phyloP scores from a whole-genome alignment of 2,329 filamentous ascomycete species.

The Beauveria varroae region DNA sequence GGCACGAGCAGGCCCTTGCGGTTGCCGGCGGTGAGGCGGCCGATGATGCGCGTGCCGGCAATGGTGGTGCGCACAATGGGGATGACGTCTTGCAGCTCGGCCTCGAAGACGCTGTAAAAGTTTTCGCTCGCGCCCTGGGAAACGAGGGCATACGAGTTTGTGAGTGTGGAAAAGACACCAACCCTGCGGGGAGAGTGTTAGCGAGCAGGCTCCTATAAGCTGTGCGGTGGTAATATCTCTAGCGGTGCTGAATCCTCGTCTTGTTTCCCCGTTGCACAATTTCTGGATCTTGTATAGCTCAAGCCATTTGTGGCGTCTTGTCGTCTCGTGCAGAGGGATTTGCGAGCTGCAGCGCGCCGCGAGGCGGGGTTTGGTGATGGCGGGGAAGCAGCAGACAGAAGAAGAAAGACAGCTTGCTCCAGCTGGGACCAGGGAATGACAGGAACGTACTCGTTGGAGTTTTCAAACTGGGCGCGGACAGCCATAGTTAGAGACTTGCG shows the following conservation, averaged over 20 bases:
- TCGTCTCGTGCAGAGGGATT: neutral
- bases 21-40: conserved; percentile 91
- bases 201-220: neutral
- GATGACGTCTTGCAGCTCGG: conserved; percentile 93
- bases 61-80: conserved; percentile 96
- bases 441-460: conserved; percentile 73
- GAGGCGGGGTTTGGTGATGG: conserved; percentile 12
- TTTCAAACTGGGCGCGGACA: conserved; percentile 72
- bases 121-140: conserved; percentile 94
- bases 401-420: neutral
- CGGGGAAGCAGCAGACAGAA: neutral
- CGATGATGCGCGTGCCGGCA: conserved; percentile 91
- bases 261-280: neutral
- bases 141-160: conserved; percentile 93
- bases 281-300: neutral
- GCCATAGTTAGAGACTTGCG: conserved; percentile 42
- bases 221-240: neutral
- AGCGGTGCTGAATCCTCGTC: no score
- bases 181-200: conserved; percentile 50
- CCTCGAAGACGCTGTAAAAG: conserved; percentile 98
- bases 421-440: neutral
- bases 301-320: neutral
- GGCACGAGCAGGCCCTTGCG: conserved; percentile 94
- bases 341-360: neutral
- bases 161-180: conserved; percentile 93